Base-by-base conservation (phyloP, 345 rosid species). In the Jatropha curcas region DNA sequence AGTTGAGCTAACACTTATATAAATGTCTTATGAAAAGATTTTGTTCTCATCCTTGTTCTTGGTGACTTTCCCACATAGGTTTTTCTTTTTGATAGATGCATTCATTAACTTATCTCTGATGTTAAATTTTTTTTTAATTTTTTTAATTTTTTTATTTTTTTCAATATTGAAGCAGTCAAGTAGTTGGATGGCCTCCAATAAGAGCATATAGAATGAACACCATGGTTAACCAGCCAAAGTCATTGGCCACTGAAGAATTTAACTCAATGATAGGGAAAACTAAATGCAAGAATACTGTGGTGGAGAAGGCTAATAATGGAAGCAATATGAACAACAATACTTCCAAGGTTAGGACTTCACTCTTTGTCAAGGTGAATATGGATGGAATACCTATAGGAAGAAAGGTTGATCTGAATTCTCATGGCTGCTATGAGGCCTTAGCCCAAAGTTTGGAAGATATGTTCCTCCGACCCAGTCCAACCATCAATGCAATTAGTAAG, bases 121-220 rank as follows among this genome's bases (percentile, higher is more conserved):
- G n/a, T n/a, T n/a, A n/a, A n/a, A n/a, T n/a, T n/a, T n/a, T n/a
- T n/a, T n/a, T n/a, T n/a, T n/a, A n/a, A n/a, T n/a, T n/a, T n/a
- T n/a, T n/a, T 17, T 22, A 9, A 37, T 34, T 6, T 45, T 35
- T 39, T 31, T 24, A 55, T 60, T 61, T 20, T 33, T 17, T 34
- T 76, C 62, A 30, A 57, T 30, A 17, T 51, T 64, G 62, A 66
- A 79, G 71, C 88, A 90, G 93, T 75, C 97, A 89, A 77, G 89
- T 88, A 57, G 95, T 92, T 60, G 98, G 98, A 50, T 94, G 98
- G 98, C 98, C 98, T 72, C 98, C 98, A n/a, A 77, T 94, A 67
- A 83, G 95, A 81, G 76, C 88, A 56, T 83, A 86, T 73, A 81
- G 97, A 70, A 88, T 92, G 88, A 90, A 90, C 81, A 88, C 84